These are phyloP conservation scores for Fusarium sp. DNA, from an alignment of 2,329 filamentous ascomycete genomes.

Conservation along the genomic window DNA sequence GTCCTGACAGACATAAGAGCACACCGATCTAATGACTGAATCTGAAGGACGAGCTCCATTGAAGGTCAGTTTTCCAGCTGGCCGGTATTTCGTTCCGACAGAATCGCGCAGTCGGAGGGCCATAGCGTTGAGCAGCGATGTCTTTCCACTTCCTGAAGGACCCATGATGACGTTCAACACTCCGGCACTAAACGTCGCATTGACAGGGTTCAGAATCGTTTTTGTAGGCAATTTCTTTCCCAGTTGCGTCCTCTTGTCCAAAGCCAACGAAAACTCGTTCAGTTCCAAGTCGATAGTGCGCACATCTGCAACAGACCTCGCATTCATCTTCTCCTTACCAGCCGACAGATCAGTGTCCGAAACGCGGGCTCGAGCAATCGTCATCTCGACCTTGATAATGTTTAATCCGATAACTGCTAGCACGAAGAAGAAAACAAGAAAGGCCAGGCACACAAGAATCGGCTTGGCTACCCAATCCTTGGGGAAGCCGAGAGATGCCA, in stretches of 20 bases:
- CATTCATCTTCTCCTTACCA: conserved; percentile 76
- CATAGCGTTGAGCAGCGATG: conserved; percentile 78
- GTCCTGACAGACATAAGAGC: conserved; percentile 82
- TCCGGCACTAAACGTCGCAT: conserved; percentile 73
- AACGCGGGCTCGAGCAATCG: conserved; percentile 70
- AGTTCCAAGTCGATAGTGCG: conserved; percentile 73
- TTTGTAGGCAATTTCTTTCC: conserved; percentile 65
- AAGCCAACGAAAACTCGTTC: conserved; percentile 69
- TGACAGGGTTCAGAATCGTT: conserved; percentile 74
- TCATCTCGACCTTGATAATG: conserved; percentile 75
- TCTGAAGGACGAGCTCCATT: conserved; percentile 76
- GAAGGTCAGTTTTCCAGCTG: conserved; percentile 73
- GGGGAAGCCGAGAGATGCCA: conserved; percentile 76
- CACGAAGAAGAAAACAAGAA: conserved; percentile 70
- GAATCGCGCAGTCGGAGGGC: conserved; percentile 73
- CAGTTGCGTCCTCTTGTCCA: conserved; percentile 69
- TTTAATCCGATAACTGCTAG: conserved; percentile 70
- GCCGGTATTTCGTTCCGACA: conserved; percentile 69
- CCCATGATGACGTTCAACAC: conserved; percentile 83
- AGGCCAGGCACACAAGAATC: conserved; percentile 71
- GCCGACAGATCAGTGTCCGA: conserved; percentile 71
- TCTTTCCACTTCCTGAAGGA: conserved; percentile 81
- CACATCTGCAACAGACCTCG: conserved; percentile 62
- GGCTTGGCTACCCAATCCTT: conserved; percentile 74
- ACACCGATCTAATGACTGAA: conserved; percentile 75